phyloP scores from a whole-genome alignment of 1,284 basidiomycete genomes.

The Polyporus tsugae region DNA sequence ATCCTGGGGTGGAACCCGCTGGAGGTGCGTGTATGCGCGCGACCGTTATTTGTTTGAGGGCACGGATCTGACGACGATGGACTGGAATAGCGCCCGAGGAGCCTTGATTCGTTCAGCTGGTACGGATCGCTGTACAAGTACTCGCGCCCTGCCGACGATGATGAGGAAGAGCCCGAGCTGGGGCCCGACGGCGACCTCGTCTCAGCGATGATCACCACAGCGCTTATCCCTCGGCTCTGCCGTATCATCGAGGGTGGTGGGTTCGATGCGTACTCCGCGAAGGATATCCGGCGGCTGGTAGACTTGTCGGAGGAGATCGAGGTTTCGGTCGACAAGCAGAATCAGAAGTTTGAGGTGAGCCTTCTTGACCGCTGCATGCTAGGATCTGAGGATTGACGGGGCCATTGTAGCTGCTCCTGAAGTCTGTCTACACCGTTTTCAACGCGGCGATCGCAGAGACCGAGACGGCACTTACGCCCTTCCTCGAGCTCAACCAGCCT shows the following conservation, averaged over 20 bases:
- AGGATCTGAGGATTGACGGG: neutral
- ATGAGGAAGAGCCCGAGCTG: conserved; percentile 61
- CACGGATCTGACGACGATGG: conserved; percentile 21
- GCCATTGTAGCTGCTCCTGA: conserved; percentile 64
- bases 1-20: conserved; percentile 89
- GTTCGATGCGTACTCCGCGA: conserved; percentile 84
- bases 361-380: neutral
- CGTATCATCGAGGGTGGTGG: conserved; percentile 77
- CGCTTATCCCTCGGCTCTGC: conserved; percentile 80
- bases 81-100: conserved; percentile 55
- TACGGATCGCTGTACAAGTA: conserved; percentile 83
- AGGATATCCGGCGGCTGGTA: conserved; percentile 68
- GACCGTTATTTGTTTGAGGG: neutral
- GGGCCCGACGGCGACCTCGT: conserved; percentile 90
- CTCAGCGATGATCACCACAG: conserved; percentile 86
- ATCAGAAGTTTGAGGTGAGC: conserved; percentile 76
- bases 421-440: conserved; percentile 69
- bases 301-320: conserved; percentile 87
- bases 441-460: conserved; percentile 59
- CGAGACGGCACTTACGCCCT: conserved; percentile 54
- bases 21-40: conserved; percentile 56
- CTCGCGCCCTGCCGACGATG: conserved; percentile 59
- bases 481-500: conserved; percentile 49
- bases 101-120: conserved; percentile 86
- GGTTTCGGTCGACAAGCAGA: conserved; percentile 74